These are phyloP conservation scores for Ilyonectria robusta DNA, from an alignment of 2,329 filamentous ascomycete species.

Conservation along the genomic window DNA sequence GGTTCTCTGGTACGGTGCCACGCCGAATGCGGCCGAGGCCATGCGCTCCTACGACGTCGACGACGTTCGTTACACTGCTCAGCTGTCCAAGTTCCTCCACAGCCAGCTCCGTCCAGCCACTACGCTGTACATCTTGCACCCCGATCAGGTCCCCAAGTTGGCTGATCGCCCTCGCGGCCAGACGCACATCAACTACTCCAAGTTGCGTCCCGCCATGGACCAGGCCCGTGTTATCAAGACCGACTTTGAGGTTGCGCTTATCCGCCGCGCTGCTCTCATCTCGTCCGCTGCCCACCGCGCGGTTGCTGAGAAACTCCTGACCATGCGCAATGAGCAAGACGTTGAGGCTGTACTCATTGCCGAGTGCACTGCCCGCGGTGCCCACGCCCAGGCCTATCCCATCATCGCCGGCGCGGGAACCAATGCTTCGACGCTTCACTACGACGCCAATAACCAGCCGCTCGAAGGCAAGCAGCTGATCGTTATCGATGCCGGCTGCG, in stretches of 20 bases:
- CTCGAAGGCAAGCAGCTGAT: slow-evolving; percentile 80
- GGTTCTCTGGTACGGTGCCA: slow-evolving; percentile 75
- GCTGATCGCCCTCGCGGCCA: slow-evolving; percentile 55
- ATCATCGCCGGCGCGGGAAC: slow-evolving; percentile 88
- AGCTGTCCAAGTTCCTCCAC: slow-evolving; percentile 64
- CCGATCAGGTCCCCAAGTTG: slow-evolving; percentile 56
- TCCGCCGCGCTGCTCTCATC: slow-evolving; percentile 85
- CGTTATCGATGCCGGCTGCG: slow-evolving; percentile 89
- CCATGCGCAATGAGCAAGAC: slow-evolving; percentile 83
- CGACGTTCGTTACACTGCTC: slow-evolving; percentile 73
- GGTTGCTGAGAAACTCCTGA: slow-evolving; percentile 75
- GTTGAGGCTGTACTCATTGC: slow-evolving; percentile 84
- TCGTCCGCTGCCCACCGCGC: slow-evolving; percentile 83
- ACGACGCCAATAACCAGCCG: slow-evolving; percentile 82
- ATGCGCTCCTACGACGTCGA: slow-evolving; percentile 77
- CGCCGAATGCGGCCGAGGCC: slow-evolving; percentile 73
- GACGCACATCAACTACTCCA: slow-evolving; percentile 62
- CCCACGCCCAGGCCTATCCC: slow-evolving; percentile 85
- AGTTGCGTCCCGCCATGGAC: slow-evolving; percentile 81
- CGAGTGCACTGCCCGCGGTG: slow-evolving; percentile 79
- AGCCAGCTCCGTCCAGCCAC: slow-evolving; percentile 58
- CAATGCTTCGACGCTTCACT: slow-evolving; percentile 91
- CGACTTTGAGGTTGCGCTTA: slow-evolving; percentile 85
- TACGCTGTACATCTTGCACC: slow-evolving; percentile 62
- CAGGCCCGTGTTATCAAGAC: slow-evolving; percentile 86